Conservation (phyloP, 306 rosid species). For the Crotalaria pallida region DNA sequence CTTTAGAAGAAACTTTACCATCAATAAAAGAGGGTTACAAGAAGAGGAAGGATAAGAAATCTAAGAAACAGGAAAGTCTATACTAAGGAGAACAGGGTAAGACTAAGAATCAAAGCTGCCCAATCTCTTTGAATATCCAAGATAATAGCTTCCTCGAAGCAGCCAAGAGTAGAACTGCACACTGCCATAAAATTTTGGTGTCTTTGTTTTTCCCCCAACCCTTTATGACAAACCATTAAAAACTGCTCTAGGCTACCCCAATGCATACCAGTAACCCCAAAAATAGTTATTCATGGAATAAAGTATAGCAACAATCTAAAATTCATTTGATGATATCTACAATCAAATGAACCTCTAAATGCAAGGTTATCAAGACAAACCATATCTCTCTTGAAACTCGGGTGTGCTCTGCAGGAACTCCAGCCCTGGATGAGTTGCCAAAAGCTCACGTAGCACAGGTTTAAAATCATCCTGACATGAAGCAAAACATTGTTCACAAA, state of each 20-base stretch:
- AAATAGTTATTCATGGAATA: neutral
- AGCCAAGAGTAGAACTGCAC: neutral
- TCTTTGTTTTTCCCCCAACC: neutral
- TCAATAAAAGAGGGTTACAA: neutral
- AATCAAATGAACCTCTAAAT: slow-evolving; percentile 7
- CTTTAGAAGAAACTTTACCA: neutral
- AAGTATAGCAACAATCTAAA: neutral
- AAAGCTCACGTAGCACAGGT: slow-evolving; percentile 89
- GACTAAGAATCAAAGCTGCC: neutral
- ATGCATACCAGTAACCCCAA: neutral
- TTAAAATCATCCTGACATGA: slow-evolving; percentile 83
- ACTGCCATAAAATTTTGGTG: neutral
- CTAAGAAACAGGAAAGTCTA: neutral
- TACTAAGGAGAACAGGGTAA: neutral
- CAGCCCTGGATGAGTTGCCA: slow-evolving; percentile 95
- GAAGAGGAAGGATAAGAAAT: neutral
- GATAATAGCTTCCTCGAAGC: neutral
- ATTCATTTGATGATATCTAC: neutral
- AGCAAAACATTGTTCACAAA: slow-evolving; percentile 18
- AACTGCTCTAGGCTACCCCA: neutral
- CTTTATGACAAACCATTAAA: neutral
- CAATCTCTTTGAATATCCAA: neutral
- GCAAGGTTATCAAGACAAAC: slow-evolving; percentile 50
- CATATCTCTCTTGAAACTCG: slow-evolving; percentile 99
- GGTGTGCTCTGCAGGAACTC: slow-evolving; percentile 98